Evolutionary conservation across 805 yeast species (phyloP), one percentile per base, ranked within the genome.

Genomic region (Ogataea paradorogensis): DNA sequence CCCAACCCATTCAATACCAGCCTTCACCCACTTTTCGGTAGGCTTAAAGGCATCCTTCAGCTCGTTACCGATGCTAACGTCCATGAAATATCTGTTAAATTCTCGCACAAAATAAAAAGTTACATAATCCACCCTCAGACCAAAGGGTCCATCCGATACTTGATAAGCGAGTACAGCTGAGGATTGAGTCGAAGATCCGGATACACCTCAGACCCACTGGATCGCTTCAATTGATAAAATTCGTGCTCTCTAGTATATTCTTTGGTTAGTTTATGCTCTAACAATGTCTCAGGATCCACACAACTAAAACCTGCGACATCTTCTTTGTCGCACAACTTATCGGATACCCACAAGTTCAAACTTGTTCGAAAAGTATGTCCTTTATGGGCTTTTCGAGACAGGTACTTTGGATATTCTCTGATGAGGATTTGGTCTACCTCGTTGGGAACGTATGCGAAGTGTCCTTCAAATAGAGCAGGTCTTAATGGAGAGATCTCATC

Each of bases 41-140:
- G 74, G 72, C 47, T 84, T 82, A 69, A 71, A 93, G 10, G 87
- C 80, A 60, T 93, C 97, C 55, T 83, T 81, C 41, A 84, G 65
- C 53, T 82, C 89, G 58, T 82, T 80, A 22, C 91, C 93, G 30
- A 84, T 74, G 40, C 68, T 64, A 16, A 66, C 48, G 27, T 47
- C 51, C 33, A 54, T 38, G 16, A 21, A 22, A 27, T 31, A 38
- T 27, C 32, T 38, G 32, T 32, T 32, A 21, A 33, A 24, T 31
- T 38, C 34, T 31, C 21, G 21, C 15, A n/a, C 35, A 15, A 15
- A 23, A n/a, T 21, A 14, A 25, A 16, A 9, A 36, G 21, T 25
- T 31, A 38, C 27, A 27, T 22, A 37, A 26, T 14, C 27, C 27
- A 37, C 27, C 41, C 41, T 32, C 33, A 31, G 31, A 38, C 42